A percentile compares a stretch with the other conserved stretches of the same genome.
These are phyloP conservation scores for Thinopyrum elongatum DNA, from an alignment of 176 grass and related monocot species.

Conservation along the genomic window DNA sequence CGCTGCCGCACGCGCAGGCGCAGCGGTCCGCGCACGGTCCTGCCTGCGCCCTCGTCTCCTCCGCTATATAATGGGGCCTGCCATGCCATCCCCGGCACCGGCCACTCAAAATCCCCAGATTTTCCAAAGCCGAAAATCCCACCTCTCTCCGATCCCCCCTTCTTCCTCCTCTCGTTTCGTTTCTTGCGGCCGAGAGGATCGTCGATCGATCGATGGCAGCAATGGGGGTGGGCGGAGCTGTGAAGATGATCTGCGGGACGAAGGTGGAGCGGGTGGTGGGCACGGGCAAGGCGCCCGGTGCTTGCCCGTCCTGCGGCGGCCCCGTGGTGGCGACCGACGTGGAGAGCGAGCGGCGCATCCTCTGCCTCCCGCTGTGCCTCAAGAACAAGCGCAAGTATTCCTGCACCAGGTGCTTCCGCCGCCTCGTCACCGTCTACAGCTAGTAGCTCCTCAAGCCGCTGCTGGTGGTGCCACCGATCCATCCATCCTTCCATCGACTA, in stretches of 20 bases:
- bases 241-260: constrained; percentile 38
- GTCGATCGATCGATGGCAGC: too few relatives aligned
- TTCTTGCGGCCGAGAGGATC: neutral
- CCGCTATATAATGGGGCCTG: neutral
- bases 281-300: constrained; percentile 61
- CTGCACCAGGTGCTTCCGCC: constrained; percentile 64
- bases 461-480: neutral
- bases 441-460: neutral
- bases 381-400: constrained; percentile 81
- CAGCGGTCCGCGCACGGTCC: neutral
- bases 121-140: neutral
- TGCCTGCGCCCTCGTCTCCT: neutral
- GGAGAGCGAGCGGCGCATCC: constrained; percentile 53
- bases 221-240: neutral
- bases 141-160: neutral
- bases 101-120: neutral
- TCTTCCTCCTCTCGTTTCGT: neutral
- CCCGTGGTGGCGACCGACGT: constrained; percentile 70
- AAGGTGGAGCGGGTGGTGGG: constrained; percentile 62
- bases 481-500: neutral
- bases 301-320: constrained; percentile 73
- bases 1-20: neutral
- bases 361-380: constrained; percentile 69
- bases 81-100: neutral
- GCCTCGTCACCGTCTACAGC: constrained; percentile 62